Base-by-base conservation (phyloP, 2,329 filamentous ascomycete species). In the Tolypocladium sp. region DNA sequence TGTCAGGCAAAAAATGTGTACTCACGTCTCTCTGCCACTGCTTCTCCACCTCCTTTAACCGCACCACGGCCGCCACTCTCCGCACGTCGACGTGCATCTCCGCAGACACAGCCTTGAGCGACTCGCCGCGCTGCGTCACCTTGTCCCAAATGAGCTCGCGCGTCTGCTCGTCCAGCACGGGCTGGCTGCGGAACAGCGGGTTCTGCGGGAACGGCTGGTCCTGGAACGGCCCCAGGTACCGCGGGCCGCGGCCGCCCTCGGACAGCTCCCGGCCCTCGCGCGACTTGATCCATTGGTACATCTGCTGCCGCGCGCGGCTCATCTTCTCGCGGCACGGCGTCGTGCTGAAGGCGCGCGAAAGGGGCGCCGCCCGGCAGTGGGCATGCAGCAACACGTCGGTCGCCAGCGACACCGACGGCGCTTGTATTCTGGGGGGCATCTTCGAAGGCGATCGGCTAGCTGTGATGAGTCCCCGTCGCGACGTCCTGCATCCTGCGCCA, bases 11-110 rank as follows among this genome's bases (percentile, higher is more conserved):
- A 57, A 56, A 35, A 25, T 41, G 53, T 54, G 46, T 59, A 71
- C 90, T 81, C 82, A 96, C 92, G 79, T 92, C 80, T 67, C 79
- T 73, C 63, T 82, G 72, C 90, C 88, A 92, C 64, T 87, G 79
- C 76, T 88, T 91, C 77, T 97, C 91, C 64, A 96, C 80, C 72
- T 91, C 86, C 77, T 93, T 93, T 68, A 97, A 77, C 67, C 92
- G 80, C 60, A 96, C 88, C 25, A 96, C 89, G 27, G 92, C 92
- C 35, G 87, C 92, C 22, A 96, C 89, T 66, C 92, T 83, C 68
- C 90, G 84, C 74, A 96, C 88, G 68, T 94, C 91, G 30, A 96
- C 84, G 35, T 86, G 84, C 66, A 90, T 82, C 68, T 91, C 83
- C 1, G 88, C 88, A 69, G 90, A 92, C 25, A 95, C 89, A 51